Evolutionary conservation across 2,329 filamentous ascomycete species (phyloP), one percentile per base, ranked within the genome.

Genomic region (Phaeosphaeriaceae sp.): DNA sequence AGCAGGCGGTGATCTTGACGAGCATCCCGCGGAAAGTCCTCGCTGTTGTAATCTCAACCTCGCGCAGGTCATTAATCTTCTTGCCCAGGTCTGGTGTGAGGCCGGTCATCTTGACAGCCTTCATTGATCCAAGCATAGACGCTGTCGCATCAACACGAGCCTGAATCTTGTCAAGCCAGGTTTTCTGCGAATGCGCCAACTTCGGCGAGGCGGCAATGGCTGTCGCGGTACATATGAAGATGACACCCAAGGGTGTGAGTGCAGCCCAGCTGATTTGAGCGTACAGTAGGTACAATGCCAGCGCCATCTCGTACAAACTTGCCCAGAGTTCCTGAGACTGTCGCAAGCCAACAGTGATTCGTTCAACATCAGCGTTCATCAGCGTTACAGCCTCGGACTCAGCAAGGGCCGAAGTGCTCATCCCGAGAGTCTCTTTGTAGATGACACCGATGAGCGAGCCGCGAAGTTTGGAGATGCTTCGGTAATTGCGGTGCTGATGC

Each of bases 321-420:
- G 58, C 63, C 61, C 63, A 66, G 2, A 63, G 46, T 42, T 64
- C 61, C 9, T 66, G 61, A 5, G 51, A 51, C 10, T 60, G 50
- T 10, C 44, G 40, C 13, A 61, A 49, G 20, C 61, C 57, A 40
- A 47, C 45, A 0, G 52, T 53, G 17, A 66, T 66, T 33, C 63
- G 56, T 36, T 66, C 61, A 31, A 61, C 55, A 24, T 66, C 63
- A 9, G 63, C 53, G 24, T 54, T 60, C 63, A 66, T 66, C 6
- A 66, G 48, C 1, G 63, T 60, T 2, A 66, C 54, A 13, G 63
- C 58, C 36, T 53, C 61, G 5, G 58, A 60, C 22, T 64, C 61
- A 11, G 51, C 54, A 17, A 61, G 45, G 0, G 56, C 52, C 6
- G 53, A 52, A 3, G 52, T 51, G 50, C 53, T 62, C 44, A 64